These are phyloP conservation scores for Basidiobolus meristosporus DNA, from an alignment of 371 early-diverging fungal species.

Conservation along the genomic window DNA sequence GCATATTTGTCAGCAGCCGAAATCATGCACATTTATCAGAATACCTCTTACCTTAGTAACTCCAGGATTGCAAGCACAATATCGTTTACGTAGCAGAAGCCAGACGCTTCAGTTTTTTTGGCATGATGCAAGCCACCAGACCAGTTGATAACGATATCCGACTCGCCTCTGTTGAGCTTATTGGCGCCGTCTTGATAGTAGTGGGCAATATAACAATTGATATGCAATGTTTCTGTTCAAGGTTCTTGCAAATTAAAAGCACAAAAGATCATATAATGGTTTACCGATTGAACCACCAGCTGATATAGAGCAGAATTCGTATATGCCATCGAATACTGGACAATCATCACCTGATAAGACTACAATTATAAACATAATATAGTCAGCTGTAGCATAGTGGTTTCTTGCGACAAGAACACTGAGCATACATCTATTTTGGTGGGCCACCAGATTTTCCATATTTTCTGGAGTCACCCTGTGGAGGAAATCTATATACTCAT, in stretches of 20 bases:
- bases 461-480: slow-evolving; percentile 87
- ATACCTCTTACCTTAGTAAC: slow-evolving; percentile 38
- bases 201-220: too few species aligned
- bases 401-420: too few species aligned
- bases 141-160: slow-evolving; percentile 98
- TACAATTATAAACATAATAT: not conserved
- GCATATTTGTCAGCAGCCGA: not conserved
- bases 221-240: too few species aligned
- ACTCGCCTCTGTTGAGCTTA: slow-evolving; percentile 72
- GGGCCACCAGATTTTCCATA: slow-evolving; percentile 56
- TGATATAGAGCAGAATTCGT: slow-evolving; percentile 86
- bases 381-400: too few species aligned
- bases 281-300: slow-evolving; percentile 88
- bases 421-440: slow-evolving; percentile 66
- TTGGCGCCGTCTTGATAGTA: too few species aligned
- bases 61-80: slow-evolving; percentile 95
- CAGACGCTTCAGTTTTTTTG: slow-evolving; percentile 88
- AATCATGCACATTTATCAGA: not conserved
- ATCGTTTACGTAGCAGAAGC: slow-evolving; percentile 99
- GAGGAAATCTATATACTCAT: slow-evolving; percentile 98
- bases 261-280: too few species aligned
- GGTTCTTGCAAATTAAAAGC: too few species aligned
- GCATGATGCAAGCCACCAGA: slow-evolving; percentile 98
- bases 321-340: slow-evolving; percentile 92
- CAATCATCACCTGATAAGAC: slow-evolving; percentile 80